Conservation (phyloP, 805 yeast species). For the Ogataea philodendri region DNA sequence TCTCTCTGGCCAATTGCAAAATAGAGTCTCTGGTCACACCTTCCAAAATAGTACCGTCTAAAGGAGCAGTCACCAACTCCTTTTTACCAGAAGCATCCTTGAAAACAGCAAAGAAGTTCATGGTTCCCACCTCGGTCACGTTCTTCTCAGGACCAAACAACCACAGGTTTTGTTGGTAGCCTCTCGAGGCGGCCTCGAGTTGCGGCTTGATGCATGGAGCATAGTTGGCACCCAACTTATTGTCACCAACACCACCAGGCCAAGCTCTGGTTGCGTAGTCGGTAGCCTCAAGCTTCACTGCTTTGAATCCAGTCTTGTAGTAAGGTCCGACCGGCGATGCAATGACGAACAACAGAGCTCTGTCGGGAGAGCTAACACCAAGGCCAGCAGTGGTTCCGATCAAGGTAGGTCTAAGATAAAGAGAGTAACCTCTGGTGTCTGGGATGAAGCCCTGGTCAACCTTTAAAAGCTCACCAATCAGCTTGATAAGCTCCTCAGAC, state of each 20-base stretch:
- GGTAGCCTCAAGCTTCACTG: conserved; percentile 91
- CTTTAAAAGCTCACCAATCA: conserved; percentile 72
- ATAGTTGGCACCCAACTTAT: conserved; percentile 94
- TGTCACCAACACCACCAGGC: conserved; percentile 99
- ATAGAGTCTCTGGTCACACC: conserved; percentile 96
- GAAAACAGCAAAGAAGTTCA: conserved; percentile 92
- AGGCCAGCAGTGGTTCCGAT: conserved; percentile 88
- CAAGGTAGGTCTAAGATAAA: conserved; percentile 91
- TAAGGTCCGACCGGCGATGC: conserved; percentile 98
- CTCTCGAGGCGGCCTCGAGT: conserved; percentile 83
- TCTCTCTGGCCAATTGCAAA: conserved; percentile 70
- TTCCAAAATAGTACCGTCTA: conserved; percentile 94
- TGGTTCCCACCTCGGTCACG: conserved; percentile 96
- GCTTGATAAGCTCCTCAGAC: conserved; percentile 67
- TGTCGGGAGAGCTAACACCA: conserved; percentile 82
- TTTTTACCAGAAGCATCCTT: conserved; percentile 76
- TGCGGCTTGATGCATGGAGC: conserved; percentile 95
- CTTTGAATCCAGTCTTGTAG: conserved; percentile 92
- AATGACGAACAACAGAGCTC: conserved; percentile 80
- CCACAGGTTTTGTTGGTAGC: conserved; percentile 96
- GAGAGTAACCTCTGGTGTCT: conserved; percentile 79
- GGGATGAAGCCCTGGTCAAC: conserved; percentile 82
- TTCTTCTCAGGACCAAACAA: conserved; percentile 84
- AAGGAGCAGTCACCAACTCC: conserved; percentile 92
- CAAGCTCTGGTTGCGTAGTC: conserved; percentile 97